Base-by-base conservation (phyloP, 1,139 yeast species). In the Protomyces gravidus region DNA sequence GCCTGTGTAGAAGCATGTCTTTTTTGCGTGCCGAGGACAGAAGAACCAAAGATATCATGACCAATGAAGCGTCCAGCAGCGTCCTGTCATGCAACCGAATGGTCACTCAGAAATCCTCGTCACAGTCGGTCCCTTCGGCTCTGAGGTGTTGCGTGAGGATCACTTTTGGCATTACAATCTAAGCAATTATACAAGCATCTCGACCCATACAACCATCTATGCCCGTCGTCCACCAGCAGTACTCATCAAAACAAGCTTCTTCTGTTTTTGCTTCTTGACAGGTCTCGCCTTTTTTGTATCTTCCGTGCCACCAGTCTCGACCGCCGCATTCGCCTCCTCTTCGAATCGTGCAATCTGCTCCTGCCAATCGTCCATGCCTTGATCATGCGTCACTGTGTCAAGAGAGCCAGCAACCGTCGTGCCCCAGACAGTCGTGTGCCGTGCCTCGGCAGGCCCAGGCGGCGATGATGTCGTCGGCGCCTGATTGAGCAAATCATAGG, bases 201-300 rank as follows among this genome's bases (percentile, higher is more conserved):
- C n/a, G n/a, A n/a, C n/a, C n/a, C n/a, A n/a, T n/a, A n/a, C n/a
- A n/a, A n/a, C n/a, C n/a, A n/a, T n/a, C n/a, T 7, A 36, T 11
- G 19, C 42, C 4, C 42, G 42, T 26, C 58, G 25, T 5, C 51
- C 58, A 6, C 58, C 65, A 3, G 66, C 67, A 11, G 63, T 63
- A 15, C 62, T 59, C 63, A 65, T 61, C 50, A 64, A 33, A 21
- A 64, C 65, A 33, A 65, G 48, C 61, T 63, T 64, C 59, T 64
- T 64, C 60, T 61, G 63, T 58, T 57, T 57, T 46, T 60, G 59
- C 60, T 63, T 63, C 46, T 56, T 47, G 25, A 27, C 50, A 15
- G 32, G 36, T 11, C 45, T 15, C 7, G 30, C 48, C 28, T 45
- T 45, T 5, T 49, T 55, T 19, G 19, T 49, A 36, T 49, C 40